Evolutionary conservation across 73 alveolate genomes (phyloP).

Genomic region (Tetrahymena thermophila): DNA sequence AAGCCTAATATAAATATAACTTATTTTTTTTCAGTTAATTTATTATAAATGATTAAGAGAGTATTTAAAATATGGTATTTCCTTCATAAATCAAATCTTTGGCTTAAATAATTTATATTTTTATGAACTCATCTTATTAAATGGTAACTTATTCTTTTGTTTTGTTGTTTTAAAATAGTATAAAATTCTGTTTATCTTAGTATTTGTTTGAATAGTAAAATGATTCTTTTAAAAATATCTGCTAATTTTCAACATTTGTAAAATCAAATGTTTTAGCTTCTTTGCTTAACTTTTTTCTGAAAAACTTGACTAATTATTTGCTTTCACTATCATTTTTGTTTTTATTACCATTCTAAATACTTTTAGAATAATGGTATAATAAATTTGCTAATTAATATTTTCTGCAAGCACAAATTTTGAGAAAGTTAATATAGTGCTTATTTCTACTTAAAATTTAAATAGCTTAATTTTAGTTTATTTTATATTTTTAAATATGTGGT

Average conservation of each 20-base stretch:
- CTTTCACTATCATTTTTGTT: too few relatives aligned
- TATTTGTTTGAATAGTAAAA: not conserved
- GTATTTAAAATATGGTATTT: not conserved
- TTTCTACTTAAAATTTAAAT: not conserved
- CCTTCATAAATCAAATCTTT: not conserved
- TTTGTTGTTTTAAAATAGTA: too few relatives aligned
- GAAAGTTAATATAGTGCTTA: not conserved
- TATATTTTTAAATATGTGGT: not conserved
- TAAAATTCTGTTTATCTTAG: not conserved
- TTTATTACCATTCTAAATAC: not conserved
- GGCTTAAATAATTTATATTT: not conserved
- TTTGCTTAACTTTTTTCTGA: too few relatives aligned
- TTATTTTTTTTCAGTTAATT: not conserved
- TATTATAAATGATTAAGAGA: not conserved
- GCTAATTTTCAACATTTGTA: too few relatives aligned
- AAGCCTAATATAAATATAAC: not conserved
- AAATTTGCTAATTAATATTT: not conserved
- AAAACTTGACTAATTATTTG: too few relatives aligned
- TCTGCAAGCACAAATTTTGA: not conserved
- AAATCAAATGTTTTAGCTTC: too few relatives aligned
- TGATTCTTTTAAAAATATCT: not conserved
- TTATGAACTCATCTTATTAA: not conserved
- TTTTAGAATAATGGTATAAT: not conserved
- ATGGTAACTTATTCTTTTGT: not conserved
- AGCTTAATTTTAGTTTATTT: not conserved